A percentile compares a stretch with the other conserved stretches of the same genome.
These are phyloP conservation scores for Candida cerambycidarum DNA, from an alignment of 805 yeast species.

Conservation along the genomic window DNA sequence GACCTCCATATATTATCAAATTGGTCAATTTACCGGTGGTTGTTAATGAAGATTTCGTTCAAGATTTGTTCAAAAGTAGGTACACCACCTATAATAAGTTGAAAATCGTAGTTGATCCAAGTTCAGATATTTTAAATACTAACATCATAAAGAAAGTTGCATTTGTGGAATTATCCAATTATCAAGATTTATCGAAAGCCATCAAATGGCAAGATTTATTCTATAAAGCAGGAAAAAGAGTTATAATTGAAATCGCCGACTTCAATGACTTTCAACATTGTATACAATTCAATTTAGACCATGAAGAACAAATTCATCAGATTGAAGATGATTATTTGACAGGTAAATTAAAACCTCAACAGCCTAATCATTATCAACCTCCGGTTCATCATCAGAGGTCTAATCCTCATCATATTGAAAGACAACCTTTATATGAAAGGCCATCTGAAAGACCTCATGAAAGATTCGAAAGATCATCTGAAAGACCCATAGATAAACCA, in stretches of 20 bases:
- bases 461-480: background rate
- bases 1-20: conserved; percentile 68
- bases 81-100: conserved; percentile 57
- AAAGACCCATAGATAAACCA: conserved; percentile 8
- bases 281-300: conserved; percentile 38
- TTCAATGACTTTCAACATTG: conserved; percentile 41
- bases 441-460: background rate
- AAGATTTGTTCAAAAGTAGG: conserved; percentile 62
- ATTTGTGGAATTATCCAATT: conserved; percentile 55
- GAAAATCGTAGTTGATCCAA: conserved; percentile 59
- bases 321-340: conserved; percentile 31
- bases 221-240: conserved; percentile 42
- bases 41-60: conserved; percentile 50
- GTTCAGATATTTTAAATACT: conserved; percentile 35
- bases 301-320: conserved; percentile 28
- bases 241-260: conserved; percentile 39
- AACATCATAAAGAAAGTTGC: conserved; percentile 54
- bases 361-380: conserved; percentile 5
- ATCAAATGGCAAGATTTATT: conserved; percentile 63
- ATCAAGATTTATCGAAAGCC: conserved; percentile 55
- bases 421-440: background rate
- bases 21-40: conserved; percentile 59
- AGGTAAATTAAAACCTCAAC: conserved; percentile 17
- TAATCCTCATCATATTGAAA: conserved; percentile 1
- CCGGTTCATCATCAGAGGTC: conserved; percentile 3